These are phyloP conservation scores for Abrus pulchellus DNA, from an alignment of 306 rosid genomes.

Conservation along the genomic window DNA sequence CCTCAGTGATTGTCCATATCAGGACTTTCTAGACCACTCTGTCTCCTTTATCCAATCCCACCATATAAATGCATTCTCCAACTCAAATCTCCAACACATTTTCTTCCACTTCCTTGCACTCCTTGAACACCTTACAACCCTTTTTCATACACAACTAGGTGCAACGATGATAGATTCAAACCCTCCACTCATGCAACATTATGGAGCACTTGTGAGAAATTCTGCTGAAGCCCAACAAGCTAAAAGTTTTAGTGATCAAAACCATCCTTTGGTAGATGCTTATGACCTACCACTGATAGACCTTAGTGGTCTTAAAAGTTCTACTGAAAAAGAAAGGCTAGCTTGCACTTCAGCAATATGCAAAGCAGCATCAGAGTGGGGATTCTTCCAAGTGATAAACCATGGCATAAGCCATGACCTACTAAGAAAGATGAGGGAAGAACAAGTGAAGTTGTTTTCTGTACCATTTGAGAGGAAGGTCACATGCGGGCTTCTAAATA, in stretches of 20 bases:
- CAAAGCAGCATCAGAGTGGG: constrained; percentile 83
- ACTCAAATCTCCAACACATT: constrained; percentile 39
- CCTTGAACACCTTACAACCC: not conserved
- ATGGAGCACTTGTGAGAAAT: constrained; percentile 58
- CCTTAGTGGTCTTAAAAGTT: constrained; percentile 67
- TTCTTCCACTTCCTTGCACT: constrained; percentile 38
- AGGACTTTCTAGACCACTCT: constrained; percentile 38
- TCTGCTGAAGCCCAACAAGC: constrained; percentile 44
- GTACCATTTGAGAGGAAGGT: constrained; percentile 72
- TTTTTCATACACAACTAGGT: constrained; percentile 27
- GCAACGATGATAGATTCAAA: constrained; percentile 62
- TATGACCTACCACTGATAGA: constrained; percentile 84
- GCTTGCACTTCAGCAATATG: constrained; percentile 71
- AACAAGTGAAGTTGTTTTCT: constrained; percentile 74
- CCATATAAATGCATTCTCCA: constrained; percentile 57
- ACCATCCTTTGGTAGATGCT: constrained; percentile 55
- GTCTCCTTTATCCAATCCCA: constrained; percentile 37
- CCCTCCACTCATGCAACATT: constrained; percentile 80
- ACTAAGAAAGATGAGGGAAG: constrained; percentile 65
- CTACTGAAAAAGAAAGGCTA: constrained; percentile 50
- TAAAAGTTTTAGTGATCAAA: constrained; percentile 30
- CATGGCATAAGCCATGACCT: constrained; percentile 77
- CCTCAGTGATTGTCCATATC: constrained; percentile 55
- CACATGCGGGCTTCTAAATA: constrained; percentile 67
- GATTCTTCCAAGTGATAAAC: constrained; percentile 88